phyloP scores from a whole-genome alignment of 495 filamentous ascomycete species.

The Aspergillus kassunensis region DNA sequence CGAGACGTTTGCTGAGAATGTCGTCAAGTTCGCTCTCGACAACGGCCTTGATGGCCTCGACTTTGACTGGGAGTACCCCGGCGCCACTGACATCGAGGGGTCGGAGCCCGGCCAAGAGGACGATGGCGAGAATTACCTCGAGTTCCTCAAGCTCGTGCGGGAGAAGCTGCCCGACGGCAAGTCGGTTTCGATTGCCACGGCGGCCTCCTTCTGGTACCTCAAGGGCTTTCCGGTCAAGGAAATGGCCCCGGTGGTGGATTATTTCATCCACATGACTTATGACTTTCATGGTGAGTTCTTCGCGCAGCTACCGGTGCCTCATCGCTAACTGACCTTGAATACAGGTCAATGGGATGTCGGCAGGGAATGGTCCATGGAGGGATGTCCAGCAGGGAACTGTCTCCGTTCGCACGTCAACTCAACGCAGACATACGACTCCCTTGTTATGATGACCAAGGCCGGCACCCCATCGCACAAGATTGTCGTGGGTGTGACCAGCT shows the following conservation, averaged over 20 bases:
- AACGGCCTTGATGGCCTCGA: background rate
- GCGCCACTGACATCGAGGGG: conserved; percentile 30
- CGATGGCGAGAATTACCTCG: conserved; percentile 20
- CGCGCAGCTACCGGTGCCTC: background rate
- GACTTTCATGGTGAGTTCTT: conserved; percentile 28
- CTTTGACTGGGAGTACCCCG: background rate
- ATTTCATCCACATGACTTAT: conserved; percentile 31
- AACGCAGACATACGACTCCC: background rate
- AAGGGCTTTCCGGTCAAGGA: background rate
- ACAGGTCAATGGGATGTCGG: conserved; percentile 27
- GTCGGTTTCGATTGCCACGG: conserved; percentile 16
- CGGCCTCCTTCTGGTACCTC: conserved; percentile 31
- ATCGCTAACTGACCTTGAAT: background rate
- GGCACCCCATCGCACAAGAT: conserved; percentile 40
- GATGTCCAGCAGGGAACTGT: conserved; percentile 37
- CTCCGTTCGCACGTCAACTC: conserved; percentile 28
- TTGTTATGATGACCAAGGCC: conserved; percentile 39
- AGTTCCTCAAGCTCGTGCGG: conserved; percentile 17
- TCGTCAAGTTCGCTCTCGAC: conserved; percentile 3
- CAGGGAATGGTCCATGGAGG: conserved; percentile 18
- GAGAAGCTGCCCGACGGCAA: background rate
- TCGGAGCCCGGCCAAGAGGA: conserved; percentile 29
- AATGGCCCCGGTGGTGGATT: background rate
- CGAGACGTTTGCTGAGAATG: conserved; percentile 7
- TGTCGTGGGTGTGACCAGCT: conserved; percentile 33